Base-by-base conservation (phyloP, 768 basidiomycete species). In the Agrocybe praecox region DNA sequence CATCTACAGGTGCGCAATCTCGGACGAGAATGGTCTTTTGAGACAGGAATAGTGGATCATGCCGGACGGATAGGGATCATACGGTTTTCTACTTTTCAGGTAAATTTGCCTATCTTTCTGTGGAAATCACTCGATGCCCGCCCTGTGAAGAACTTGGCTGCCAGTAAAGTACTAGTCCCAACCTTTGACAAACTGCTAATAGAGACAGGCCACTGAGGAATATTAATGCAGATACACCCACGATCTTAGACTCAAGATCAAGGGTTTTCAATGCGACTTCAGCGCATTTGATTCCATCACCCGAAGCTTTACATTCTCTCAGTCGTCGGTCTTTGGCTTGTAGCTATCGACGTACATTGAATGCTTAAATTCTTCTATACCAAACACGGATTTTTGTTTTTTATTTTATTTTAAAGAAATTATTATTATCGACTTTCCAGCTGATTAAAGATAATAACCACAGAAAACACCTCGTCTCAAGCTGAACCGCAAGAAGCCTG, bases 1-100 rank as follows among this genome's bases (percentile, higher is more conserved):
- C 88, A 92, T 66, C 46, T 92, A 8, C 91, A 93, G 68, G 84
- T 88, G 45, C 84, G 89, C 47, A 80, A 86, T 65, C 55, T 92
- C 65, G 81, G 80, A 42, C 76, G 82, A 54, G 83, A 86, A 58
- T 92, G 88, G 88, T 80, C 86, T 15, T 84, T 92, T 59, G 90
- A 92, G 71, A 77, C 91, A 17, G 90, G 90, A 6, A 63, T 93
- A 24, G 82, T 86, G 52, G 91, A 93, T 73, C 79, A 78, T 53
- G 68, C 70, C 12, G 84, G 85, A 14, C 76, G 81, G 56, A 74
- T 74, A 59, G 90, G 91, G 2, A 69, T 82, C 49, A 67, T 91
- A 33, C 77, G 90, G 32, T 80, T 86, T 61, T 90, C 90, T 21
- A 92, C 92, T 6, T 93, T 93, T 61, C 91, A 92, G 88, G 91